phyloP scores from a whole-genome alignment of 1,284 basidiomycete species.

The Cryptococcus deneoformans region DNA sequence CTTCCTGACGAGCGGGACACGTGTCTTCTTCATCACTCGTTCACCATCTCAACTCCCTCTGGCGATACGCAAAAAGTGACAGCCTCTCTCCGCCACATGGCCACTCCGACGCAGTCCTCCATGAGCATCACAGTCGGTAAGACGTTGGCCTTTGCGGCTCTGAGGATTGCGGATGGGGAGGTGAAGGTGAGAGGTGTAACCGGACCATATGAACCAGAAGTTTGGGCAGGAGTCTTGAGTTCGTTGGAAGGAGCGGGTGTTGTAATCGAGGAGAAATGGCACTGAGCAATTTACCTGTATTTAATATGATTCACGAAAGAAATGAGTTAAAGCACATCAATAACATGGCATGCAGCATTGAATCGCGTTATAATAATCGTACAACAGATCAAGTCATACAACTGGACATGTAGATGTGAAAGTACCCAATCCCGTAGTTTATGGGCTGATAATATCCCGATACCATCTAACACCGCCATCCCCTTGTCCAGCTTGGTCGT shows the following conservation, averaged over 20 bases:
- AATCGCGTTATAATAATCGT: background rate
- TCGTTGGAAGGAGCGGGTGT: slow-evolving; percentile 63
- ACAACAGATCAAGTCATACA: background rate
- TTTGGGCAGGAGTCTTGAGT: slow-evolving; percentile 63
- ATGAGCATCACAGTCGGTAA: slow-evolving; percentile 89
- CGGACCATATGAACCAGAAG: slow-evolving; percentile 60
- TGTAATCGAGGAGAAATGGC: slow-evolving; percentile 61
- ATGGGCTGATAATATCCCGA: slow-evolving; percentile 60
- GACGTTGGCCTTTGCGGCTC: slow-evolving; percentile 75
- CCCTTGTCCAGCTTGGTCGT: slow-evolving; percentile 58
- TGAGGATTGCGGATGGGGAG: slow-evolving; percentile 67
- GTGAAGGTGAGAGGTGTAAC: slow-evolving; percentile 62
- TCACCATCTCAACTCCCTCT: slow-evolving; percentile 46
- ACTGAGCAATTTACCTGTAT: background rate
- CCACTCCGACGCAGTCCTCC: slow-evolving; percentile 63
- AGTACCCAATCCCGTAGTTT: too few relatives aligned
- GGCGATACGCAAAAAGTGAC: slow-evolving; percentile 59
- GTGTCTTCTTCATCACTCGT: slow-evolving; percentile 82
- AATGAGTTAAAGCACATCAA: background rate
- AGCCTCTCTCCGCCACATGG: slow-evolving; percentile 71
- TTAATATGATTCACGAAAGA: too few relatives aligned
- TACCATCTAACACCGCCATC: slow-evolving; percentile 63
- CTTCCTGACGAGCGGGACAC: slow-evolving; percentile 72
- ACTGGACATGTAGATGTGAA: background rate
- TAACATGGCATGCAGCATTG: background rate